phyloP scores from a whole-genome alignment of 305 asterid genomes.

The Stenogyne calaminthoides region DNA sequence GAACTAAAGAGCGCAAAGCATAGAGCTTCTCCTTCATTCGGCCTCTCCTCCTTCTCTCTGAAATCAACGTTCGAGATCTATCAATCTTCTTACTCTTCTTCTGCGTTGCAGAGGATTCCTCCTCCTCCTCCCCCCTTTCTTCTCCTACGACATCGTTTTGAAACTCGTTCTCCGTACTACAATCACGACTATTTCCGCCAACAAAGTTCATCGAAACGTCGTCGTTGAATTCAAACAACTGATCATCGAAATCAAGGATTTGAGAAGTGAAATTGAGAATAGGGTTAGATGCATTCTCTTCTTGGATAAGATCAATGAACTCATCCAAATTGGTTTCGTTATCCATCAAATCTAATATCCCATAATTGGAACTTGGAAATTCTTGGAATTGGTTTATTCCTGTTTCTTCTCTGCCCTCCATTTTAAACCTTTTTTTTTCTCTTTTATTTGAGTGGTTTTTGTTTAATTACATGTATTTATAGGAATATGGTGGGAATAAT shows the following conservation, averaged over 20 bases:
- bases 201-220: not conserved
- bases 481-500: not conserved
- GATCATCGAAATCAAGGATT: constrained; percentile 18
- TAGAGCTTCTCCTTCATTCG: constrained; percentile 88
- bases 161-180: not conserved
- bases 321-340: constrained; percentile 35
- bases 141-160: constrained; percentile 21
- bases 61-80: constrained; percentile 62
- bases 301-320: constrained; percentile 36
- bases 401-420: constrained; percentile 30
- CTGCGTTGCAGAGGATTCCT: constrained; percentile 40
- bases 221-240: constrained; percentile 36
- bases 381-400: constrained; percentile 20
- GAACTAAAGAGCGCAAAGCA: constrained; percentile 79
- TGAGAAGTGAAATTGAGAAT: constrained; percentile 16
- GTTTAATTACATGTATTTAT: not conserved
- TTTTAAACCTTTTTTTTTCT: not conserved
- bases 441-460: not conserved
- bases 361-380: too few relatives aligned
- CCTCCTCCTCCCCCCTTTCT: constrained; percentile 18
- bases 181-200: constrained; percentile 6
- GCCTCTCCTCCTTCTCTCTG: constrained; percentile 77
- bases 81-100: constrained; percentile 45
- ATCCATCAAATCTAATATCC: constrained; percentile 39
- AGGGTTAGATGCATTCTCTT: constrained; percentile 24